Percentiles rank a stretch among this genome's conserved stretches.
phyloP scores from a whole-genome alignment of 192 early-diverging fungal species.

The Backusella australiensis region DNA sequence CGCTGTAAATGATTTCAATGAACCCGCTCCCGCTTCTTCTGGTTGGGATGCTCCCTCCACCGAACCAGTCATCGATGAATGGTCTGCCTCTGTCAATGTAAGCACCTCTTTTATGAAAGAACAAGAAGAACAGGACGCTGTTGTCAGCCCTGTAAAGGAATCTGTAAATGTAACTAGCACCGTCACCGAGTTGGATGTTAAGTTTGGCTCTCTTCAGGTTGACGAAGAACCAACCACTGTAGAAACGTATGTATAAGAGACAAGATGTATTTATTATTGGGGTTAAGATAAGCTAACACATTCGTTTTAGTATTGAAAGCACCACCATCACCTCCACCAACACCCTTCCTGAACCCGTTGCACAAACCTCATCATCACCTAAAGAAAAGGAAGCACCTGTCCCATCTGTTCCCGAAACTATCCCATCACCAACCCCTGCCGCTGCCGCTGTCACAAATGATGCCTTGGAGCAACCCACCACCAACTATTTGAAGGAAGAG shows the following conservation, averaged over 20 bases:
- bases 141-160: constrained; percentile 42
- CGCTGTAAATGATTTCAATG: background rate
- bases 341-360: background rate
- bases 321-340: background rate
- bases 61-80: constrained; percentile 18
- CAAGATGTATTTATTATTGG: background rate
- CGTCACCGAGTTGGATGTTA: constrained; percentile 64
- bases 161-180: constrained; percentile 78
- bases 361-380: background rate
- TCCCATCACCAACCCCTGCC: background rate
- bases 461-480: background rate
- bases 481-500: background rate
- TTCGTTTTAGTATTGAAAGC: background rate
- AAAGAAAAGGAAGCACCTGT: background rate
- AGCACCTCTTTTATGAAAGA: background rate
- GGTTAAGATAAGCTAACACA: background rate
- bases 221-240: constrained; percentile 50
- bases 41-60: constrained; percentile 11
- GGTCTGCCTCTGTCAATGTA: constrained; percentile 15
- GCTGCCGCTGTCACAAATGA: background rate
- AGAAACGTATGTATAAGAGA: background rate
- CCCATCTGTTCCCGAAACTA: constrained; percentile 9
- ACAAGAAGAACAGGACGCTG: constrained; percentile 8
- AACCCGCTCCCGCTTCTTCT: background rate
- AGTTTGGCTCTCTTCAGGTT: constrained; percentile 81